phyloP scores from a whole-genome alignment of 1,139 yeast species.

The Geotrichum histeridarum region DNA sequence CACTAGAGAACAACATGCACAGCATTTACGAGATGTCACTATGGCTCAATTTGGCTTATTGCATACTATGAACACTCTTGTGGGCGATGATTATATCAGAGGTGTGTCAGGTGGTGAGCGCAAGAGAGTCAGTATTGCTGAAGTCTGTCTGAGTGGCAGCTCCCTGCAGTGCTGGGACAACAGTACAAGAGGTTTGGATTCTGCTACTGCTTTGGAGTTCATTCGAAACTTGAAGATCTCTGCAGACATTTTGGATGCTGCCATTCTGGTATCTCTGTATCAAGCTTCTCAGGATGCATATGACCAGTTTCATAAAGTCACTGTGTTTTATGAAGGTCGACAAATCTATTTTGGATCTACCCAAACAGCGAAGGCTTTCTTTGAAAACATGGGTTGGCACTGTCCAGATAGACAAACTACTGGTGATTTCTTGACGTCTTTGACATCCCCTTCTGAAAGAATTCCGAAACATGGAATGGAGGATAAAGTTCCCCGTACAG shows the following conservation, averaged over 20 bases:
- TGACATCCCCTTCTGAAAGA: conserved; percentile 71
- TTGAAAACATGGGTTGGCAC: conserved; percentile 61
- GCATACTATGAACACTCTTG: conserved; percentile 62
- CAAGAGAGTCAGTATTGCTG: conserved; percentile 75
- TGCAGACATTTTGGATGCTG: conserved; percentile 54
- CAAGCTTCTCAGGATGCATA: conserved; percentile 80
- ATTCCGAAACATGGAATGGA: conserved; percentile 53
- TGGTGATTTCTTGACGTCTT: conserved; percentile 74
- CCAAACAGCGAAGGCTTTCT: conserved; percentile 53
- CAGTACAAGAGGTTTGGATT: conserved; percentile 69
- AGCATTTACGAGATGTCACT: conserved; percentile 57
- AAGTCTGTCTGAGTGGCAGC: conserved; percentile 57
- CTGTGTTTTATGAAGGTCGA: conserved; percentile 68
- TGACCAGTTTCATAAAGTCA: conserved; percentile 67
- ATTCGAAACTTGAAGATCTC: conserved; percentile 60
- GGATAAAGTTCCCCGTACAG: conserved; percentile 58
- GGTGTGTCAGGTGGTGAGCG: conserved; percentile 87
- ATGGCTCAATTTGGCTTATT: conserved; percentile 70
- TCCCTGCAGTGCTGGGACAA: conserved; percentile 69
- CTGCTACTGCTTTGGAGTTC: conserved; percentile 74
- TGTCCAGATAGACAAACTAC: conserved; percentile 77
- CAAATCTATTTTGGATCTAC: conserved; percentile 71
- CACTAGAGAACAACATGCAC: conserved; percentile 53
- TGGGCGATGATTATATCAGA: conserved; percentile 65
- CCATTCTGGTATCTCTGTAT: conserved; percentile 72